Evolutionary conservation across 1,139 yeast genomes (phyloP).

Genomic region (Sugiyamaella grinbergsii): DNA sequence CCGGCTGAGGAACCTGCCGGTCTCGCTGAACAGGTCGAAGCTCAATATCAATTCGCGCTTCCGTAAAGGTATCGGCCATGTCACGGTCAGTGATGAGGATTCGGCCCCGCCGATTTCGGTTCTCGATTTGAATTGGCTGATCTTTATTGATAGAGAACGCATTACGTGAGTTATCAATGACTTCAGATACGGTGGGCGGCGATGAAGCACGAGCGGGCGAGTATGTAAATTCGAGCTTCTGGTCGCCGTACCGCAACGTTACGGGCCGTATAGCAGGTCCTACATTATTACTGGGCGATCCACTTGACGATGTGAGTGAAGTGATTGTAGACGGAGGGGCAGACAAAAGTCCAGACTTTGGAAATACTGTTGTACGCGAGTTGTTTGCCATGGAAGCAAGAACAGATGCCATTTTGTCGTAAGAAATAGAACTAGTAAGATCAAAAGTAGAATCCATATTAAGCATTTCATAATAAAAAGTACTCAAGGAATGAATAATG

Average conservation of each 20-base stretch:
- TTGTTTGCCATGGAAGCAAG: constrained; percentile 15
- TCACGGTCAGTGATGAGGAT: constrained; percentile 39
- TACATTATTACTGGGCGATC: neutral
- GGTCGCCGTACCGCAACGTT: constrained; percentile 48
- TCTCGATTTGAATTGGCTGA: constrained; percentile 42
- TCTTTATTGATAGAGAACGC: constrained; percentile 59
- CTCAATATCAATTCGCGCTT: constrained; percentile 26
- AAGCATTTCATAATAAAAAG: constrained; percentile 64
- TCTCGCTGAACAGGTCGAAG: constrained; percentile 17
- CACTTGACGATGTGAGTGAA: constrained; percentile 22
- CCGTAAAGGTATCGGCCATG: constrained; percentile 39
- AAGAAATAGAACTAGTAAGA: constrained; percentile 14
- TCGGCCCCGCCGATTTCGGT: constrained; percentile 30
- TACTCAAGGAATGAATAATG: constrained; percentile 62
- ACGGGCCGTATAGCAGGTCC: constrained; percentile 45
- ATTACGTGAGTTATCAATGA: constrained; percentile 66
- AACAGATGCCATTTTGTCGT: constrained; percentile 24
- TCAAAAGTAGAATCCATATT: constrained; percentile 47
- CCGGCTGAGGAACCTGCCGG: neutral
- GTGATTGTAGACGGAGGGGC: constrained; percentile 27
- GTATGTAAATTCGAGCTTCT: constrained; percentile 58
- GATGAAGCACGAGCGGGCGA: constrained; percentile 58
- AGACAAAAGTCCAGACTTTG: constrained; percentile 13
- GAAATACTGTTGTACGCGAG: neutral
- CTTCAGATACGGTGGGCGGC: constrained; percentile 67